Percentiles rank a stretch among this genome's conserved stretches.
phyloP scores from a whole-genome alignment of 345 rosid genomes.

The Aethionema arabicum region DNA sequence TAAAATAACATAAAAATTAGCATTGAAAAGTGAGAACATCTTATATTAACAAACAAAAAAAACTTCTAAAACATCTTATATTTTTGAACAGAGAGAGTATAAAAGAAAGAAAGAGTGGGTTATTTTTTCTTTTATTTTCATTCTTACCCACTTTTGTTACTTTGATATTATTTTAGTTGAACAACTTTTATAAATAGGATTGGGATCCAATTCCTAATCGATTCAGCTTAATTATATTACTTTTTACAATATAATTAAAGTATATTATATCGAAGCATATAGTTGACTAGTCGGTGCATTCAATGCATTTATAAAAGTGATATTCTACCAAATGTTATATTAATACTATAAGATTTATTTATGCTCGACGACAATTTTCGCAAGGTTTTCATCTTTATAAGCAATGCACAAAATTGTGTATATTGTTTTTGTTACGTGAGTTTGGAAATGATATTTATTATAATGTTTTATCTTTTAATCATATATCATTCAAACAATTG shows the following conservation, averaged over 20 bases:
- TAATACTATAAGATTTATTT: constrained; percentile 8
- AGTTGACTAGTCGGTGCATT: constrained; percentile 24
- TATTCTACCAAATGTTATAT: constrained; percentile 14
- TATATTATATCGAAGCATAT: constrained; percentile 3
- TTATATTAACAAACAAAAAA: no score
- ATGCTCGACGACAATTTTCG: constrained; percentile 25
- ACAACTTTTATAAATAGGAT: not conserved
- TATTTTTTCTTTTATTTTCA: not conserved
- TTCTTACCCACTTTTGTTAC: constrained; percentile 3
- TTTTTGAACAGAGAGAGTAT: no score
- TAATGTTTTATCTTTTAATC: no score
- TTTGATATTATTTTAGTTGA: constrained; percentile 18
- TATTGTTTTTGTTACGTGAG: not conserved
- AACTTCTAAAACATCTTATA: no score
- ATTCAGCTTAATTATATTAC: constrained; percentile 11
- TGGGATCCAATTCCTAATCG: constrained; percentile 13
- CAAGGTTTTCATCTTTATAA: not conserved
- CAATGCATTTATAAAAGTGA: constrained; percentile 22
- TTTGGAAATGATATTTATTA: no score
- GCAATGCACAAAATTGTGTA: constrained; percentile 2
- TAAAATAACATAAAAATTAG: no score
- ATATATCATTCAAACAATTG: no score
- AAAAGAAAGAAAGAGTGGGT: not conserved
- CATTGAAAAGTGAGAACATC: no score
- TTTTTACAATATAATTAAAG: constrained; percentile 1